A percentile compares a stretch with the other conserved stretches of the same genome.
These are phyloP conservation scores for Aspergillus japonicus DNA, from an alignment of 2,329 filamentous ascomycete species.

Conservation along the genomic window DNA sequence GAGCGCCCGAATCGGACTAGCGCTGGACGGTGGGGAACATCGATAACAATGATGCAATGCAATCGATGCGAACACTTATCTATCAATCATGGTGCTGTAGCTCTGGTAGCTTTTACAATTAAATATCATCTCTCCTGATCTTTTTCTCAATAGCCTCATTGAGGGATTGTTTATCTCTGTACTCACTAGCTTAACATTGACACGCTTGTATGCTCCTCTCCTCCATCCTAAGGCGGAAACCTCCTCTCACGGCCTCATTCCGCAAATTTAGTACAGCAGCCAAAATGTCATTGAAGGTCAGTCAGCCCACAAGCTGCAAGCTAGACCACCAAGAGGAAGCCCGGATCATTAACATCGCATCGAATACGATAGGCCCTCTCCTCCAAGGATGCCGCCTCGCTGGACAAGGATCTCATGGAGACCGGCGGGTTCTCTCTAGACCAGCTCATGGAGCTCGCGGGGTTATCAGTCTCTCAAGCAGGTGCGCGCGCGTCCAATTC, in stretches of 20 bases:
- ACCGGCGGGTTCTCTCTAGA: constrained; percentile 86
- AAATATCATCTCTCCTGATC: neutral
- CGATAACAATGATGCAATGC: constrained; percentile 20
- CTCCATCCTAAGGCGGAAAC: constrained; percentile 10
- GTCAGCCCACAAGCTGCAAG: neutral
- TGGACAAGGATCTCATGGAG: constrained; percentile 92
- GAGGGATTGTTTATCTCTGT: neutral
- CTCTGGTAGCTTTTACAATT: neutral
- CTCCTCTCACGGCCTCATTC: constrained; percentile 13
- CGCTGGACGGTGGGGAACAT: constrained; percentile 15
- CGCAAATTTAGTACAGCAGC: constrained; percentile 30
- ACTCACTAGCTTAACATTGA: neutral
- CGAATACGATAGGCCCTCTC: constrained; percentile 66
- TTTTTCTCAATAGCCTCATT: neutral
- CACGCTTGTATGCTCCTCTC: constrained; percentile 31
- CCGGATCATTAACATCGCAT: too few relatives aligned
- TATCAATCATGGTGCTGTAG: neutral
- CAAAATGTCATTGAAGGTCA: constrained; percentile 45
- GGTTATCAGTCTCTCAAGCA: constrained; percentile 87
- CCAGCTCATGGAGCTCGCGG: constrained; percentile 95
- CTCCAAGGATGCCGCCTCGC: constrained; percentile 79
- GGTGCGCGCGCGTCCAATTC: constrained; percentile 50
- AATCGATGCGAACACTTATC: neutral
- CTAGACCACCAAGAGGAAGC: neutral
- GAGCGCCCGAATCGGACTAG: constrained; percentile 21